Base-by-base conservation (phyloP, 164 flowering plant genomes). In the Vitis cinerea region DNA sequence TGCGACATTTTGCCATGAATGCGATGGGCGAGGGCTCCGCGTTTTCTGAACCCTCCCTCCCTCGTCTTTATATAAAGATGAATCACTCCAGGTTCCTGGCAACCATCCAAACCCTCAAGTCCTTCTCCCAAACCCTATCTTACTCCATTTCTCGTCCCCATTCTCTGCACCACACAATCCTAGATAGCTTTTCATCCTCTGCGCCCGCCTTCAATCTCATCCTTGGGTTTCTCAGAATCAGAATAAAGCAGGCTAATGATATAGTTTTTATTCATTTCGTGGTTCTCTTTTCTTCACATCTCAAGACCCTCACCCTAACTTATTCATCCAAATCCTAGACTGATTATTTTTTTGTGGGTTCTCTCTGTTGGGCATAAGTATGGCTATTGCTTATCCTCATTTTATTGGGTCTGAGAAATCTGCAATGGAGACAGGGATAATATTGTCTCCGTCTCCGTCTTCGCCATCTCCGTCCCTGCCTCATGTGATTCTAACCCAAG, bases 401-500 rank as follows among this genome's bases (percentile, higher is more conserved):
- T 68, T 72, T 23, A 17, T 78, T 48, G 72, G 66, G 37, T 65
- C 83, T 0, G 75, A 78, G 29, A 82, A 74, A 10, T 30, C 81
- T 1, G 44, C 77, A 8, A 71, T 80, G 68, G 86, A 78, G 58
- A 12, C 77, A 0, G 31, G 76, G 8, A 19, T 71, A 4, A 12
- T 69, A 11, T 50, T 66, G 14, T 47, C 78, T 30, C 47, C 66
- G 14, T 47, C 78, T 30, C 47, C 66, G 2, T 31, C 73, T 0
- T 15, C 68, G 0, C 48, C 77, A 2, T 16, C 81, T 11, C 19
- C 76, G 17, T 47, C 80, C 27, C 27, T 54, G 17, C 69, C 85
- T 2, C 75, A 81, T 0, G 78, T 74, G 48, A 65, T 73, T 50
- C 67, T 92, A 2, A 81, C 95, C 14, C 98, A 90, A 66, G 94